phyloP scores from a whole-genome alignment of 257 asterid genomes.

The Solanum pinnatisectum region DNA sequence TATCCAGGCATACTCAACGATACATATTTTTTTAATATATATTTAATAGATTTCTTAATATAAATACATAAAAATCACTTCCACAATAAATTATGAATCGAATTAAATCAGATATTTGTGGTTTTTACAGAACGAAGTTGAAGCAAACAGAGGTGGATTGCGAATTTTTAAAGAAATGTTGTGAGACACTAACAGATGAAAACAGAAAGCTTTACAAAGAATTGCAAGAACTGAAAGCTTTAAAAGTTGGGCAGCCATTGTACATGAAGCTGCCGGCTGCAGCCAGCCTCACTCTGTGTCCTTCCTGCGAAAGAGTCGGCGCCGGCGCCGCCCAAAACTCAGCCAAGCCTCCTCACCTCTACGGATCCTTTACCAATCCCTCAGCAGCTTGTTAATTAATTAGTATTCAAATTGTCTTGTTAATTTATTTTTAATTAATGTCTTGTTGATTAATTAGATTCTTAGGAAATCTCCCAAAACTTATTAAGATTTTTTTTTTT shows the following conservation, averaged over 20 bases:
- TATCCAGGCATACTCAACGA: neutral
- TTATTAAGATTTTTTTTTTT: neutral
- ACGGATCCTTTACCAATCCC: neutral
- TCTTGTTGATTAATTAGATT: neutral
- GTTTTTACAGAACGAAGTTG: conserved; percentile 13
- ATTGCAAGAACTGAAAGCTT: conserved; percentile 17
- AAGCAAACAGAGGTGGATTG: conserved; percentile 27
- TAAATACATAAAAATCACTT: neutral
- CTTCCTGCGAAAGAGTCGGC: conserved; percentile 1
- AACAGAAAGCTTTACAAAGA: conserved; percentile 14
- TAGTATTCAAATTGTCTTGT: neutral
- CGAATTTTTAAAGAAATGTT: conserved; percentile 13
- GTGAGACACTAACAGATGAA: conserved; percentile 12
- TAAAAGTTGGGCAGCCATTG: conserved; percentile 1
- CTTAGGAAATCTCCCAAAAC: neutral
- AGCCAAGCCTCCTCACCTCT: neutral
- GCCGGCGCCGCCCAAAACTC: neutral
- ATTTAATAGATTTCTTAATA: neutral
- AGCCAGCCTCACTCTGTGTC: neutral
- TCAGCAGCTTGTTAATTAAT: neutral
- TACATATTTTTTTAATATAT: too few species aligned
- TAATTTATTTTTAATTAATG: neutral
- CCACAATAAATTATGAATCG: neutral
- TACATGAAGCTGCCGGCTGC: conserved; percentile 6
- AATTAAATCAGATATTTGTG: neutral